Evolutionary conservation across 768 basidiomycete genomes (phyloP).

Genomic region (Leccinum aurantiacum): DNA sequence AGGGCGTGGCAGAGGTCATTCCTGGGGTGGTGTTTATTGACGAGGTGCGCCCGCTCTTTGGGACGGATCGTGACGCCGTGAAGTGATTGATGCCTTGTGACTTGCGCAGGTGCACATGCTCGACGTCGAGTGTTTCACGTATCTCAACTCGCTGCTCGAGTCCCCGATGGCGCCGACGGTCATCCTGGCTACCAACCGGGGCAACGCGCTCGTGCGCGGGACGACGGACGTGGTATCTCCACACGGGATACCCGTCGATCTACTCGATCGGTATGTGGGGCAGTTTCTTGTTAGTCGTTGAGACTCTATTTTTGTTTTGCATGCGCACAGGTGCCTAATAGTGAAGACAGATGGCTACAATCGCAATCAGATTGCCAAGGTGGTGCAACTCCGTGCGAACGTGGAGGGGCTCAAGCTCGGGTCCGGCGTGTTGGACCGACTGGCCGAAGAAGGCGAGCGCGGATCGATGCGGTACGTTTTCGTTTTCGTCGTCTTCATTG

Average conservation of each 20-base stretch:
- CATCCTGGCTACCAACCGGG: slow-evolving; percentile 94
- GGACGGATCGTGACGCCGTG: not conserved
- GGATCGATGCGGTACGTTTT: slow-evolving; percentile 70
- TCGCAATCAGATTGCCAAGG: slow-evolving; percentile 80
- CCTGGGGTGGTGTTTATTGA: slow-evolving; percentile 99
- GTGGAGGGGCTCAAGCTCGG: slow-evolving; percentile 83
- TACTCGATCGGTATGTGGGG: slow-evolving; percentile 78
- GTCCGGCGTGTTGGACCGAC: slow-evolving; percentile 70
- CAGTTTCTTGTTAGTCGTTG: not conserved
- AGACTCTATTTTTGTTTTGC: not conserved
- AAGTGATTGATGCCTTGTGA: not conserved
- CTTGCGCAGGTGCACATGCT: slow-evolving; percentile 90
- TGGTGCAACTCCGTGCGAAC: slow-evolving; percentile 81
- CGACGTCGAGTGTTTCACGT: slow-evolving; percentile 99
- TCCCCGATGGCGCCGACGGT: slow-evolving; percentile 98
- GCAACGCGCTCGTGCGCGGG: slow-evolving; percentile 88
- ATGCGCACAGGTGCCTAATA: slow-evolving; percentile 73
- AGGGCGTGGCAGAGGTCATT: slow-evolving; percentile 96
- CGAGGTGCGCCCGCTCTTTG: slow-evolving; percentile 64
- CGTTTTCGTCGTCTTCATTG: not conserved
- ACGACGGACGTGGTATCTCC: slow-evolving; percentile 90
- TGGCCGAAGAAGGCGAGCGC: slow-evolving; percentile 81
- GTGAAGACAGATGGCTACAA: slow-evolving; percentile 88
- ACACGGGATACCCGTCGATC: slow-evolving; percentile 91
- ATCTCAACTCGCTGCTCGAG: slow-evolving; percentile 93